Evolutionary conservation across 441 rosid species (phyloP).

Genomic region (Gossypium schwendimanii): DNA sequence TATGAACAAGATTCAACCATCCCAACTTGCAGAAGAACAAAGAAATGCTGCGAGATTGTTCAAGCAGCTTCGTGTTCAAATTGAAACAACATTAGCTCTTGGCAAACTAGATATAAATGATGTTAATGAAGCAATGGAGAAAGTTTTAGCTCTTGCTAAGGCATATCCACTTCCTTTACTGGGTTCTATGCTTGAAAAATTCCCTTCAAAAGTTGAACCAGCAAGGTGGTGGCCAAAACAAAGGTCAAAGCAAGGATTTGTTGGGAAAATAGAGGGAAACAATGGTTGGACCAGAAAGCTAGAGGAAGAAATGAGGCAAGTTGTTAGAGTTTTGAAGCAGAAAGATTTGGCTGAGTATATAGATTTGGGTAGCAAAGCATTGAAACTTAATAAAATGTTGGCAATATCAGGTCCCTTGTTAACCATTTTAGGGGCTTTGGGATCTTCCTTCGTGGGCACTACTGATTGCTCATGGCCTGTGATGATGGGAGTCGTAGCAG

Average conservation of each 20-base stretch:
- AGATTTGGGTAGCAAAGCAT: constrained; percentile 37
- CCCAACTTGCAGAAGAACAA: constrained; percentile 60
- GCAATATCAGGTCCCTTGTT: constrained; percentile 60
- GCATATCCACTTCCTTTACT: constrained; percentile 56
- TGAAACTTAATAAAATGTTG: constrained; percentile 47
- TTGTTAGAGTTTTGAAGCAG: constrained; percentile 33
- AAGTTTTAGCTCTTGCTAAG: constrained; percentile 42
- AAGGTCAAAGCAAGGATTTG: not conserved
- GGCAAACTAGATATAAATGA: constrained; percentile 13
- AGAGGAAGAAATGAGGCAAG: constrained; percentile 45
- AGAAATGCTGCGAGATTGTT: constrained; percentile 45
- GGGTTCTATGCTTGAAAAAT: constrained; percentile 58
- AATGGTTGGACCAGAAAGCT: constrained; percentile 51
- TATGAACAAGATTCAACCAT: constrained; percentile 56
- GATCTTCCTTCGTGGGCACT: constrained; percentile 35
- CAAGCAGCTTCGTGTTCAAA: constrained; percentile 30
- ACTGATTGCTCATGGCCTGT: constrained; percentile 27
- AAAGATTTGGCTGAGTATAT: constrained; percentile 57
- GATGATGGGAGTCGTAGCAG: constrained; percentile 32
- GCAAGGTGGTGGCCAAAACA: constrained; percentile 62
- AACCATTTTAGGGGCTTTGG: constrained; percentile 49
- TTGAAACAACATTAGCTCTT: constrained; percentile 22
- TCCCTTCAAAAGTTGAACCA: constrained; percentile 47
- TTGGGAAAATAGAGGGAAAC: not conserved
- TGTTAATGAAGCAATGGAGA: constrained; percentile 34